Conservation (phyloP, 2,329 filamentous ascomycete genomes). For the Teratosphaeria epicoccoides region DNA sequence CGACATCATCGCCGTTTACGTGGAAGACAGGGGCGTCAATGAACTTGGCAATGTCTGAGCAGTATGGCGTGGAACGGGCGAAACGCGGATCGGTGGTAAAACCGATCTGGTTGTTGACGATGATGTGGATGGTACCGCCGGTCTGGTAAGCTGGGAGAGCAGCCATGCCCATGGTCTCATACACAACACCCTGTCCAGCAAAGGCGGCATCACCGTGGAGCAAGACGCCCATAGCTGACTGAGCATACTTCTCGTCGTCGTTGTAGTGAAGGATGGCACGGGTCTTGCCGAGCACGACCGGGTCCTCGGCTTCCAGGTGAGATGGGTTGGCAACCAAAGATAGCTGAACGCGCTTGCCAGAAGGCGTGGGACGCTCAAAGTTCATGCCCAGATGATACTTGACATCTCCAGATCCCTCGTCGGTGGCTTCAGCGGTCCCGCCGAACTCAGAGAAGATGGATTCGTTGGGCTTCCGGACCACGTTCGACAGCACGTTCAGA, state of each 20-base stretch:
- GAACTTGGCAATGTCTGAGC: slow-evolving; percentile 97
- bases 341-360: slow-evolving; percentile 97
- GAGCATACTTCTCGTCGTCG: slow-evolving; percentile 81
- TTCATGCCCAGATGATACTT: slow-evolving; percentile 99
- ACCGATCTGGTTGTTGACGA: slow-evolving; percentile 99
- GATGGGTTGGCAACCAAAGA: slow-evolving; percentile 97
- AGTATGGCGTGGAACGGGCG: slow-evolving; percentile 94
- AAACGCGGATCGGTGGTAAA: slow-evolving; percentile 98
- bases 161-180: slow-evolving; percentile 97
- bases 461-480: slow-evolving; percentile 97
- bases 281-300: slow-evolving; percentile 93
- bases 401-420: slow-evolving; percentile 96
- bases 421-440: slow-evolving; percentile 73
- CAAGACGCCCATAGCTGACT: slow-evolving; percentile 86
- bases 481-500: slow-evolving; percentile 95
- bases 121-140: slow-evolving; percentile 89
- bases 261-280: slow-evolving; percentile 98
- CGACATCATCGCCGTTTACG: slow-evolving; percentile 96
- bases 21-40: slow-evolving; percentile 98
- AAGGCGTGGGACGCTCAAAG: slow-evolving; percentile 95
- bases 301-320: slow-evolving; percentile 95
- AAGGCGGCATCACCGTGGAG: slow-evolving; percentile 97
- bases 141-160: slow-evolving; percentile 92
- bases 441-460: slow-evolving; percentile 99
- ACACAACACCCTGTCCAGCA: slow-evolving; percentile 91